phyloP scores from a whole-genome alignment of 768 basidiomycete species.

The Serendipita sp. region DNA sequence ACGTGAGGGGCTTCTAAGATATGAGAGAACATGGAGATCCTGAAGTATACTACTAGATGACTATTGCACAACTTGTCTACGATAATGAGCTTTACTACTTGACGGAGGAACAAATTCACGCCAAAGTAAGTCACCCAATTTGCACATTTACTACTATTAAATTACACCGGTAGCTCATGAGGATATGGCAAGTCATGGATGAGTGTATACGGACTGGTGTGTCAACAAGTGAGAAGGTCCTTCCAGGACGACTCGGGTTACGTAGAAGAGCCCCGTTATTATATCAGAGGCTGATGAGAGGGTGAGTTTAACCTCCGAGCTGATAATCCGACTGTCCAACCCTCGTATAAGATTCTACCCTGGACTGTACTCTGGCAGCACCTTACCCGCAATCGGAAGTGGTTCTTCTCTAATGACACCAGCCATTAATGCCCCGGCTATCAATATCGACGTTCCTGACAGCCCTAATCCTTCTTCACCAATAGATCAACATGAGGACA shows the following conservation, averaged over 20 bases:
- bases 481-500: background rate
- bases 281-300: slow-evolving; percentile 81
- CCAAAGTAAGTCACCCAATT: slow-evolving; percentile 33
- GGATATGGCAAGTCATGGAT: slow-evolving; percentile 88
- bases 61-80: slow-evolving; percentile 85
- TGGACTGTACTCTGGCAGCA: slow-evolving; percentile 20
- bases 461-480: background rate
- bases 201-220: slow-evolving; percentile 79
- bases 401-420: slow-evolving; percentile 12
- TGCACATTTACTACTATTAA: background rate
- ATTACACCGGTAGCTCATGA: slow-evolving; percentile 31
- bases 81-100: slow-evolving; percentile 78
- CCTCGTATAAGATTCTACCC: slow-evolving; percentile 32
- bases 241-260: slow-evolving; percentile 74
- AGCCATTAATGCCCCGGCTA: slow-evolving; percentile 15
- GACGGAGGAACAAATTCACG: slow-evolving; percentile 54
- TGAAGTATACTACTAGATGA: slow-evolving; percentile 37
- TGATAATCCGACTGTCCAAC: background rate
- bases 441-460: slow-evolving; percentile 11
- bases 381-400: slow-evolving; percentile 23
- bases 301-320: slow-evolving; percentile 28
- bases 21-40: background rate
- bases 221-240: slow-evolving; percentile 53
- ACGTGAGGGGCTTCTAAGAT: slow-evolving; percentile 33
- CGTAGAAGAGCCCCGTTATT: slow-evolving; percentile 75